A percentile compares a stretch with the other conserved stretches of the same genome.
These are phyloP conservation scores for Torrubiellomyces zombiae DNA, from an alignment of 2,329 filamentous ascomycete species.

Conservation along the genomic window DNA sequence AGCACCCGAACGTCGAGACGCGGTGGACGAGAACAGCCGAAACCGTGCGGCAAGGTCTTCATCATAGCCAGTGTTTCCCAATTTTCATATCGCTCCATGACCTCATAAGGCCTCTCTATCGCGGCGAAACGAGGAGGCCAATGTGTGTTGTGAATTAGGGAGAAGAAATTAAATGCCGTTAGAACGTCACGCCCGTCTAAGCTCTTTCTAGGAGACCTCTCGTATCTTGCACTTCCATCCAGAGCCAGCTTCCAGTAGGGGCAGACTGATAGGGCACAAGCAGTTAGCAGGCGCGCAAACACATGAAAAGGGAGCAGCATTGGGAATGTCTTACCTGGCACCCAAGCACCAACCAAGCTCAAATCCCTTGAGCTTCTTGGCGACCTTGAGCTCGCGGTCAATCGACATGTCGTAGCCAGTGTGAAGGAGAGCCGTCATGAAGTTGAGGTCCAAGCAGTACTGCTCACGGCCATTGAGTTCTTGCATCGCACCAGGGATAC, in stretches of 20 bases:
- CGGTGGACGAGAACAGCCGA: no score
- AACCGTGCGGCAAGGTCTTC: no score
- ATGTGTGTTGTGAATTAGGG: no score
- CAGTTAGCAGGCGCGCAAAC: no score
- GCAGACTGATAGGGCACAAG: slow-evolving; percentile 60
- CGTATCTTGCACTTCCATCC: slow-evolving; percentile 83
- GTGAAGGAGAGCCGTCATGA: slow-evolving; percentile 84
- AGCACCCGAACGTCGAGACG: no score
- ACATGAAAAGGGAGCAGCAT: slow-evolving; percentile 16
- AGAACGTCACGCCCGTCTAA: slow-evolving; percentile 3
- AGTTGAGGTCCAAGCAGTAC: slow-evolving; percentile 88
- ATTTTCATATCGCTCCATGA: no score
- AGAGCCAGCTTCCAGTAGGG: slow-evolving; percentile 62
- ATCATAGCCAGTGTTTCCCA: no score
- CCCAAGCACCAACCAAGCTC: slow-evolving; percentile 97
- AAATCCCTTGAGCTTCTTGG: slow-evolving; percentile 96
- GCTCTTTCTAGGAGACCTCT: slow-evolving; percentile 41
- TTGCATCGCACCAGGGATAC: slow-evolving; percentile 58
- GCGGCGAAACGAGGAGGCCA: no score
- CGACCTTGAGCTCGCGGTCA: slow-evolving; percentile 89
- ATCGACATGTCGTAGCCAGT: slow-evolving; percentile 97
- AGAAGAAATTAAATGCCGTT: no score
- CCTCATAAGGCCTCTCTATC: no score
- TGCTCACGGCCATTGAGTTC: slow-evolving; percentile 75
- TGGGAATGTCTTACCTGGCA: no score